Evolutionary conservation across 2,329 filamentous ascomycete species (phyloP).

Genomic region (Alternaria brassicicola): DNA sequence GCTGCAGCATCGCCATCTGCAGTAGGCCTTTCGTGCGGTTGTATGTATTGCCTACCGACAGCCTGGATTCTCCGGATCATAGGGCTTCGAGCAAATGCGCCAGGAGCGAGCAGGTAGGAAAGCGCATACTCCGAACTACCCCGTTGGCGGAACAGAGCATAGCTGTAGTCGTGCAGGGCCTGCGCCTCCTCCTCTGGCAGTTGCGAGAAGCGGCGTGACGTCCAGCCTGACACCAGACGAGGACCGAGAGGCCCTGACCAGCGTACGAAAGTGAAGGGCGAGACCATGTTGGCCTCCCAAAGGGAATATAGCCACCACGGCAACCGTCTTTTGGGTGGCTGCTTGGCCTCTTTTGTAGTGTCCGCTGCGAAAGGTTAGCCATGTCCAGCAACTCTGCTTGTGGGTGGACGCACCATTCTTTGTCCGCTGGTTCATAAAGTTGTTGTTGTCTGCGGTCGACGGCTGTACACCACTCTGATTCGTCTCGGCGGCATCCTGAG

Average conservation of each 20-base stretch:
- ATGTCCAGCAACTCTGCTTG: background rate
- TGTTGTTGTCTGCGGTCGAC: constrained; percentile 63
- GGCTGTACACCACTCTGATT: constrained; percentile 72
- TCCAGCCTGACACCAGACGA: constrained; percentile 93
- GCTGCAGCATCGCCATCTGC: constrained; percentile 31
- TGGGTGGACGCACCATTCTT: constrained; percentile 34
- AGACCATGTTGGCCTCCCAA: constrained; percentile 91
- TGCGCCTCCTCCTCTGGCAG: constrained; percentile 79
- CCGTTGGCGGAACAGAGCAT: constrained; percentile 88
- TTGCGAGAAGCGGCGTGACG: constrained; percentile 87
- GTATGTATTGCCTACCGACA: constrained; percentile 74
- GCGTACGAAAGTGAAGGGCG: constrained; percentile 88
- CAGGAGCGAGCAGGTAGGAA: constrained; percentile 89
- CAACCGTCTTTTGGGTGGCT: constrained; percentile 65
- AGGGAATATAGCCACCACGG: constrained; percentile 90
- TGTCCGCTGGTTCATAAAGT: constrained; percentile 59
- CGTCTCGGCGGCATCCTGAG: constrained; percentile 71
- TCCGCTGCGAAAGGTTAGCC: constrained; percentile 18
- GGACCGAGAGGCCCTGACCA: constrained; percentile 89
- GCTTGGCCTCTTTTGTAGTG: constrained; percentile 43
- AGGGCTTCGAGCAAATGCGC: constrained; percentile 87
- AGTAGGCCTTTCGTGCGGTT: constrained; percentile 31
- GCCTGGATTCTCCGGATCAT: constrained; percentile 85
- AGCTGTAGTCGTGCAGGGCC: constrained; percentile 89
- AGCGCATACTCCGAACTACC: constrained; percentile 94